Evolutionary conservation across 2,329 filamentous ascomycete genomes (phyloP).

Genomic region (Rutstroemia sp.): DNA sequence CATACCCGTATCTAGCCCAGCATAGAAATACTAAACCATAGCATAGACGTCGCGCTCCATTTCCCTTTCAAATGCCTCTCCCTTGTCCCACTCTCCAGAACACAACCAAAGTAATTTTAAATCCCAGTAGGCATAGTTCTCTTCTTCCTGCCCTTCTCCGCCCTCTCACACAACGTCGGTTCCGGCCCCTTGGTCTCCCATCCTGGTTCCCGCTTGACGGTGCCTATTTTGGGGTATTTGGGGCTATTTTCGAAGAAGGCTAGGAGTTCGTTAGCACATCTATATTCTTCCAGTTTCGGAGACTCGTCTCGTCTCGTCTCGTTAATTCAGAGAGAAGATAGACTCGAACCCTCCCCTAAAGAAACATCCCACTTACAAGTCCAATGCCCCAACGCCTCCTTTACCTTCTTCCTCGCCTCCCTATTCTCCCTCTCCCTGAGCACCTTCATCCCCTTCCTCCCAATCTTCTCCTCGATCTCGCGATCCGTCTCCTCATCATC

Average conservation of each 20-base stretch:
- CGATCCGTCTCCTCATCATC: constrained; percentile 56
- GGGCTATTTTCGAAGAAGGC: constrained; percentile 72
- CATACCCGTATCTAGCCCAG: not conserved
- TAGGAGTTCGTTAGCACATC: constrained; percentile 52
- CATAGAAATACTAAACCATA: too few species aligned
- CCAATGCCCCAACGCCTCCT: constrained; percentile 67
- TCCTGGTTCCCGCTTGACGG: constrained; percentile 53
- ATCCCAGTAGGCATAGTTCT: constrained; percentile 33
- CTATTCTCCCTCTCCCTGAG: constrained; percentile 56
- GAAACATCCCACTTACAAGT: constrained; percentile 22
- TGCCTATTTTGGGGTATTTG: constrained; percentile 77
- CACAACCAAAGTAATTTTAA: too few species aligned
- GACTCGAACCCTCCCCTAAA: too few species aligned
- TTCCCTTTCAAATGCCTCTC: too few species aligned
- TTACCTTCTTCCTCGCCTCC: constrained; percentile 56
- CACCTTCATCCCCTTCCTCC: constrained; percentile 43
- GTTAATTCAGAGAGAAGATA: too few species aligned
- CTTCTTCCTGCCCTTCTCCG: constrained; percentile 49
- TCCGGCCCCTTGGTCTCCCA: constrained; percentile 52
- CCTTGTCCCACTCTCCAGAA: too few species aligned
- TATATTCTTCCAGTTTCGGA: constrained; percentile 56
- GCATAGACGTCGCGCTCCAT: too few species aligned
- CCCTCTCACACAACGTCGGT: constrained; percentile 56
- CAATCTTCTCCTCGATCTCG: constrained; percentile 26
- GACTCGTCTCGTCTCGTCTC: constrained; percentile 30